These are phyloP conservation scores for Auriscalpium vulgare DNA, from an alignment of 768 basidiomycete genomes.

Conservation along the genomic window DNA sequence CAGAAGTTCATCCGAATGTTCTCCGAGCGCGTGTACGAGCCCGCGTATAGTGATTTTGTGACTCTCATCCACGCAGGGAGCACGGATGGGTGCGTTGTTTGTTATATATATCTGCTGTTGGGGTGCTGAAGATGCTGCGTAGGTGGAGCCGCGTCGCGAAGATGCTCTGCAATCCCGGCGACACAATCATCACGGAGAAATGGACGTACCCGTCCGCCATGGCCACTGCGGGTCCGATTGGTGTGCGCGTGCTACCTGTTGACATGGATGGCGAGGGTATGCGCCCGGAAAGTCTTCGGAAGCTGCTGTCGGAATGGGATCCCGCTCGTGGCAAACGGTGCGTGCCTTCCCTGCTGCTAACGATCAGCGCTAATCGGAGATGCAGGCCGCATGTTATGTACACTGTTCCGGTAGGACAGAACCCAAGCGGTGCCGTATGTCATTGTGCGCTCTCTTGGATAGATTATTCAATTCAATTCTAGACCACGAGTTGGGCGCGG, in stretches of 20 bases:
- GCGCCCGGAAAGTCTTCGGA: slow-evolving; percentile 50
- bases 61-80: slow-evolving; percentile 57
- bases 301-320: slow-evolving; percentile 61
- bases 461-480: background rate
- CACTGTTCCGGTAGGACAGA: slow-evolving; percentile 76
- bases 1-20: slow-evolving; percentile 54
- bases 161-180: slow-evolving; percentile 62
- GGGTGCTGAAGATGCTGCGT: too few relatives aligned
- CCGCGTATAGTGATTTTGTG: slow-evolving; percentile 54
- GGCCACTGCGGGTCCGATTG: slow-evolving; percentile 26
- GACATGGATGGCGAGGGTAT: slow-evolving; percentile 69
- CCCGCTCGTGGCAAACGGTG: slow-evolving; percentile 50
- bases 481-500: slow-evolving; percentile 54
- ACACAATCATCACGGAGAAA: slow-evolving; percentile 50
- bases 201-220: slow-evolving; percentile 70
- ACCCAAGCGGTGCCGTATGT: slow-evolving; percentile 68
- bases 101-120: too few relatives aligned
- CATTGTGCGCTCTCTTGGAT: background rate
- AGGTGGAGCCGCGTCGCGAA: slow-evolving; percentile 45
- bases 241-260: slow-evolving; percentile 43
- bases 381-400: slow-evolving; percentile 64
- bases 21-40: slow-evolving; percentile 42
- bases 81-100: slow-evolving; percentile 42
- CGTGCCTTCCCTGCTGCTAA: background rate
- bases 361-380: background rate